Conservation (phyloP, 257 asterid genomes). For the Solanum phureja region DNA sequence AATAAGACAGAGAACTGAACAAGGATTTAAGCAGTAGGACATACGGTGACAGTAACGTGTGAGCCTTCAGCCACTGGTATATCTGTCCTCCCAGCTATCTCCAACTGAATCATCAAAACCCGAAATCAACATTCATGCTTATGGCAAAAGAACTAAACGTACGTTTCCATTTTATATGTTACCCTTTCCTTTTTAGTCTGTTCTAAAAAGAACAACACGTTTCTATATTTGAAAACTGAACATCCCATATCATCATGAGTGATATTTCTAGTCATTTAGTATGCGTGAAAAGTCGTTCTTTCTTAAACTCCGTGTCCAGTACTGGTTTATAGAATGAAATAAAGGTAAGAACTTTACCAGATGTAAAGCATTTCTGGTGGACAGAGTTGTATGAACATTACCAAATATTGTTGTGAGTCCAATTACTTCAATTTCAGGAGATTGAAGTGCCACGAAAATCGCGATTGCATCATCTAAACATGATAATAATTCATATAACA, state of each 20-base stretch:
- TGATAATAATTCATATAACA: neutral
- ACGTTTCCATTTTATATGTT: neutral
- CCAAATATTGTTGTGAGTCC: constrained; percentile 91
- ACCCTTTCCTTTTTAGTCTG: neutral
- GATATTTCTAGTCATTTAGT: neutral
- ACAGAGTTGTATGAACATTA: constrained; percentile 85
- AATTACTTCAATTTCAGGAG: constrained; percentile 87
- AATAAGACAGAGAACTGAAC: neutral
- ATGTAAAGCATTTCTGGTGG: constrained; percentile 92
- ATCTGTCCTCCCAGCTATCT: constrained; percentile 83
- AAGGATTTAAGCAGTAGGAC: constrained; percentile 13
- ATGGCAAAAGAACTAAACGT: neutral
- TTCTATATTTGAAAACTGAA: neutral
- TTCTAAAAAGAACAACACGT: neutral
- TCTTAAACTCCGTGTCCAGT: neutral
- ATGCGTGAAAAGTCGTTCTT: neutral
- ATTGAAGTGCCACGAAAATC: constrained; percentile 76
- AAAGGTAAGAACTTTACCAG: constrained; percentile 28
- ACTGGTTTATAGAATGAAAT: neutral
- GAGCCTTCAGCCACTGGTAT: constrained; percentile 98
- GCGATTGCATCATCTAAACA: constrained; percentile 94
- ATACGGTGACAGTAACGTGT: constrained; percentile 79
- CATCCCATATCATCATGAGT: neutral
- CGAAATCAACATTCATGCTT: neutral
- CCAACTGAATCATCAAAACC: constrained; percentile 46